Evolutionary conservation across 2,329 filamentous ascomycete species (phyloP).

Genomic region (Colletotrichum cuscutae): DNA sequence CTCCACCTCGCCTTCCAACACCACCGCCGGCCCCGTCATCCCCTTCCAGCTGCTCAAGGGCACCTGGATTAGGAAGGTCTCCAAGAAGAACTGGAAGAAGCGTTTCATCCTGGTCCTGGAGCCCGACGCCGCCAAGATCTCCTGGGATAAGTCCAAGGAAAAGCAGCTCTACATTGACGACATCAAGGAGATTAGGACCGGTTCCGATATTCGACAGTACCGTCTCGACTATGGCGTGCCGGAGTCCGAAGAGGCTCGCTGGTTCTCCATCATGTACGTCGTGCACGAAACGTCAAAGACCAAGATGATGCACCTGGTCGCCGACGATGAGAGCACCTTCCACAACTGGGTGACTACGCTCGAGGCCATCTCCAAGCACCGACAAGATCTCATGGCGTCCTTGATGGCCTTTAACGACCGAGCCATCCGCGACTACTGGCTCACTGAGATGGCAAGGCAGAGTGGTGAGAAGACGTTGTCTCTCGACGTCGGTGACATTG

Average conservation of each 20-base stretch:
- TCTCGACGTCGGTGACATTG: constrained; percentile 75
- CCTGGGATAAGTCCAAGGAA: constrained; percentile 79
- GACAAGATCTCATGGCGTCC: constrained; percentile 90
- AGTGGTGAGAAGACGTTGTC: constrained; percentile 57
- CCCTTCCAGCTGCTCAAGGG: constrained; percentile 82
- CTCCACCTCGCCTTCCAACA: constrained; percentile 48
- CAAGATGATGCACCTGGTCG: constrained; percentile 90
- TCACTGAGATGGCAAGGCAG: constrained; percentile 80
- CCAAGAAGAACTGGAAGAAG: constrained; percentile 82
- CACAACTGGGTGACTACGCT: constrained; percentile 86
- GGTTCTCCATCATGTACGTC: constrained; percentile 92
- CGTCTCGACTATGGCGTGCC: constrained; percentile 83
- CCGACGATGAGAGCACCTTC: constrained; percentile 77
- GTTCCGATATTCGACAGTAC: constrained; percentile 87
- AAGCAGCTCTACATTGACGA: constrained; percentile 96
- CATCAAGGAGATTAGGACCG: constrained; percentile 88
- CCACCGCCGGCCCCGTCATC: constrained; percentile 75
- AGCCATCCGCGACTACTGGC: constrained; percentile 87
- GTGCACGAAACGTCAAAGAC: constrained; percentile 82
- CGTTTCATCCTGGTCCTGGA: constrained; percentile 79
- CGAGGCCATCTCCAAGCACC: constrained; percentile 84
- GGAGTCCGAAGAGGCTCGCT: constrained; percentile 74
- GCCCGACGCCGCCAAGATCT: constrained; percentile 84
- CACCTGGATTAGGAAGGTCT: constrained; percentile 82
- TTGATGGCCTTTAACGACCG: constrained; percentile 87